Evolutionary conservation across 352 stramenopile species (phyloP).

Genomic region (Globisporangium irregulare): DNA sequence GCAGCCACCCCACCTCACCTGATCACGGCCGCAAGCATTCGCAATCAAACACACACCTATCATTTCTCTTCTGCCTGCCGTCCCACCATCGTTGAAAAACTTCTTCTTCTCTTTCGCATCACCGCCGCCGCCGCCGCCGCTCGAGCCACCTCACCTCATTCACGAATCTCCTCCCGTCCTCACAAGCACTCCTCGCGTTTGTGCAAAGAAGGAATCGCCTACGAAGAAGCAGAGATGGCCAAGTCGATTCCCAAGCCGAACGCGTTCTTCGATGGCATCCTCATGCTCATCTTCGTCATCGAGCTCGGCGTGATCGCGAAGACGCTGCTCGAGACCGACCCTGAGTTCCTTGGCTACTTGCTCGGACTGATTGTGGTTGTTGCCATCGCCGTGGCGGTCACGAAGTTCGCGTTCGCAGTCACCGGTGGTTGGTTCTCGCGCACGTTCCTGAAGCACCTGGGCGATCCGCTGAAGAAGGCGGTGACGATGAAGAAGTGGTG

Average conservation of each 20-base stretch:
- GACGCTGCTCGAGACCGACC: slow-evolving; percentile 60
- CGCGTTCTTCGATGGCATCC: slow-evolving; percentile 56
- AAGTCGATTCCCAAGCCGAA: slow-evolving; percentile 69
- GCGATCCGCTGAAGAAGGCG: slow-evolving; percentile 76
- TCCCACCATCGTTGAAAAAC: no score
- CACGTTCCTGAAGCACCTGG: slow-evolving; percentile 75
- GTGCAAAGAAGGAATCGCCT: neutral
- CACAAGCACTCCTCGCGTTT: neutral
- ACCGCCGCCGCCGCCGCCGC: no score
- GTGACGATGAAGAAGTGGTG: slow-evolving; percentile 88
- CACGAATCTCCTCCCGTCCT: neutral
- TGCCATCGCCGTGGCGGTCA: slow-evolving; percentile 66
- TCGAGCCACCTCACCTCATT: no score
- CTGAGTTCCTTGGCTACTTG: slow-evolving; percentile 71
- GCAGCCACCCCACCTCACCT: no score
- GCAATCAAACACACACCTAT: no score
- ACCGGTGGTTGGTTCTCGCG: slow-evolving; percentile 71
- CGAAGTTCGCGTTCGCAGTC: slow-evolving; percentile 62
- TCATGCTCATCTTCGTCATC: slow-evolving; percentile 52
- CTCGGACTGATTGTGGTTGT: slow-evolving; percentile 60
- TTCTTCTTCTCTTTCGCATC: no score
- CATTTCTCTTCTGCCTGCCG: no score
- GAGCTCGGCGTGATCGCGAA: slow-evolving; percentile 61
- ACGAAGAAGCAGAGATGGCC: slow-evolving; percentile 30
- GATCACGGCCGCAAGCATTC: no score